Percentiles rank a stretch among this genome's conserved stretches.
Evolutionary conservation across 2,329 filamentous ascomycete genomes (phyloP).

Genomic region (Colletotrichum tanaceti): DNA sequence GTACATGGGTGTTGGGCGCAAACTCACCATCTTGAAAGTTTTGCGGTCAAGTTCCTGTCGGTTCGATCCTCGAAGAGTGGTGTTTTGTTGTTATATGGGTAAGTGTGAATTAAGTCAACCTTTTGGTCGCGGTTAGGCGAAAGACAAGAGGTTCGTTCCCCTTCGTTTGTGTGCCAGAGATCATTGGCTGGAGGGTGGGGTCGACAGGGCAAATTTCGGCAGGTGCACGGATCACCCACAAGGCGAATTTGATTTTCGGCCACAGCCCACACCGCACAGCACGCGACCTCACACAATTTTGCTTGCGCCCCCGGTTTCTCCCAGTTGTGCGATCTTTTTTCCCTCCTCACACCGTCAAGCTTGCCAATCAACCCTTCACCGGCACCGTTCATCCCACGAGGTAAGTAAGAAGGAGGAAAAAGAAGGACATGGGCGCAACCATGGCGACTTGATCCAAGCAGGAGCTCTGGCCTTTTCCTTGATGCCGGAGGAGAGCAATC

Average conservation of each 20-base stretch:
- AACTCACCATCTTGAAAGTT: conserved; percentile 71
- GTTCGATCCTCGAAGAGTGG: conserved; percentile 76
- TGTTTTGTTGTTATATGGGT: conserved; percentile 52
- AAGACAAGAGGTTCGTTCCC: conserved; percentile 15
- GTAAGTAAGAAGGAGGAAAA: conserved; percentile 54
- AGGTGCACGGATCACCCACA: conserved; percentile 56
- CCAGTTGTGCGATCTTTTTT: conserved; percentile 29
- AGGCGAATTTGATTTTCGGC: conserved; percentile 45
- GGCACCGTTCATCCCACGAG: conserved; percentile 50
- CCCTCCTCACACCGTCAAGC: conserved; percentile 43
- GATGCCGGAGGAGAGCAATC: conserved; percentile 74
- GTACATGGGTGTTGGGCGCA: not conserved
- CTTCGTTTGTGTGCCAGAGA: conserved; percentile 17
- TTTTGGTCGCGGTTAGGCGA: conserved; percentile 41
- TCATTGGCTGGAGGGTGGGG: conserved; percentile 35
- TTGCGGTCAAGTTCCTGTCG: conserved; percentile 64
- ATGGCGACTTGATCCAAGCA: conserved; percentile 47
- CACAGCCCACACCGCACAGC: conserved; percentile 27
- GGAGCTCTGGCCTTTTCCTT: conserved; percentile 57
- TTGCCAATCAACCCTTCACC: conserved; percentile 46
- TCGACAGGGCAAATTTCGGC: conserved; percentile 55
- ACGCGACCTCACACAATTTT: not conserved
- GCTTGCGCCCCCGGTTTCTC: not conserved
- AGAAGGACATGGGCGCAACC: conserved; percentile 24
- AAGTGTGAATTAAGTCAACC: conserved; percentile 46